Conservation (phyloP, 169 alveolate species). For the Condylostoma magnum region DNA sequence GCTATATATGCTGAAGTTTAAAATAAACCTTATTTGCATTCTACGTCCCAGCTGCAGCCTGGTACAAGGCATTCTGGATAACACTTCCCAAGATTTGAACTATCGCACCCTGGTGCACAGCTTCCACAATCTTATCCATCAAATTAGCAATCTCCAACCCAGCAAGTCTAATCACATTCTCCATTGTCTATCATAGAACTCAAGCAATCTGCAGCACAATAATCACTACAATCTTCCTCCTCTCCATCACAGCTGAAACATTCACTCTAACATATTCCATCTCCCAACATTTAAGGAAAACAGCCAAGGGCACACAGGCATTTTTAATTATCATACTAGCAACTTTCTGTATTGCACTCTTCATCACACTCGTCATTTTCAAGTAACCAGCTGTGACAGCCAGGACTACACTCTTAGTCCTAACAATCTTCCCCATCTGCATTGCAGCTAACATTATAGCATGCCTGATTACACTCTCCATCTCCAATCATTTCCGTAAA, state of each 20-base stretch:
- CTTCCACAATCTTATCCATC: neutral
- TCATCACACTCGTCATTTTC: neutral
- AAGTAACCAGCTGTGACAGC: neutral
- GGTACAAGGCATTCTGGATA: neutral
- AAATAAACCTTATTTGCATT: neutral
- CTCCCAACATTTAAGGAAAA: neutral
- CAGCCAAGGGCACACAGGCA: slow-evolving; percentile 9
- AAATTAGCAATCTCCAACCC: neutral
- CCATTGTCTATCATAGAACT: neutral
- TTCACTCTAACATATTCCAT: neutral
- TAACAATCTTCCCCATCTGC: neutral
- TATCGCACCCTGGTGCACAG: neutral
- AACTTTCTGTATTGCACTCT: neutral
- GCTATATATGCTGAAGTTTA: neutral
- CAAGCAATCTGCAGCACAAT: neutral
- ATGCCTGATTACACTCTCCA: neutral
- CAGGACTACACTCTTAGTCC: neutral
- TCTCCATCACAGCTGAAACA: neutral
- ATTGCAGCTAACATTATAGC: neutral
- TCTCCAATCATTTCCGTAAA: neutral
- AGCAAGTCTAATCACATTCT: neutral
- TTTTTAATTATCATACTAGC: neutral
- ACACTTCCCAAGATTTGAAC: neutral
- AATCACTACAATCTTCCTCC: neutral
- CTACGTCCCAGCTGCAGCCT: neutral